phyloP scores from a whole-genome alignment of 78 protist genomes.

The Dictyostelium capitatum region DNA sequence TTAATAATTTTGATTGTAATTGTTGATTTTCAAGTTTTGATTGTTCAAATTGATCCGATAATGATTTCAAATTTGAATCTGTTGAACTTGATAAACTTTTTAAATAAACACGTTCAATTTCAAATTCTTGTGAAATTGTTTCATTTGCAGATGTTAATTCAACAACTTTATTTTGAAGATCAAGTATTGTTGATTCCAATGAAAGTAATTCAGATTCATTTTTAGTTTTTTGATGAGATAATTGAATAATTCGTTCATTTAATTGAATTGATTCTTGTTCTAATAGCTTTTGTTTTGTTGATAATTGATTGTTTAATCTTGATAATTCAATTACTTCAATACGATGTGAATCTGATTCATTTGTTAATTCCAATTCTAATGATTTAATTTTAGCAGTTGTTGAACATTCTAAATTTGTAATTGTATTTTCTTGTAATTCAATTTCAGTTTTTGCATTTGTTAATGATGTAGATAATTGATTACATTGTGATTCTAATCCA shows the following conservation, averaged over 20 bases:
- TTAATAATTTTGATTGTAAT: background rate
- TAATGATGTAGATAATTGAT: background rate
- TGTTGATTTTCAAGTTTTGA: background rate
- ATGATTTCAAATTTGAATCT: background rate
- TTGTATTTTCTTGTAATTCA: background rate
- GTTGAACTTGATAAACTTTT: background rate
- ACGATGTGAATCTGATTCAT: background rate
- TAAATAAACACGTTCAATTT: background rate
- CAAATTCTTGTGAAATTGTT: background rate
- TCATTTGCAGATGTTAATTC: background rate
- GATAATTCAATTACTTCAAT: background rate
- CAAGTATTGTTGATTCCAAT: background rate
- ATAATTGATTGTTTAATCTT: background rate
- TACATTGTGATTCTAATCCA: background rate
- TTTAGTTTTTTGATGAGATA: background rate
- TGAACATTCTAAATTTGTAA: background rate
- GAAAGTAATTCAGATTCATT: background rate
- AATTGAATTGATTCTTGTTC: constrained; percentile 12
- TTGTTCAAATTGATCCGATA: background rate
- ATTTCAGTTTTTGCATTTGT: background rate
- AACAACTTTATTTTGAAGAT: background rate
- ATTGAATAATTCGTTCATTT: background rate
- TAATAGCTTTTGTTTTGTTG: background rate
- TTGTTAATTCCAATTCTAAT: background rate
- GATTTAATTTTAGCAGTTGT: constrained; percentile 1